Evolutionary conservation across 768 basidiomycete genomes (phyloP), one percentile per base, ranked within the genome.

Genomic region (Leccinum sublutescens): DNA sequence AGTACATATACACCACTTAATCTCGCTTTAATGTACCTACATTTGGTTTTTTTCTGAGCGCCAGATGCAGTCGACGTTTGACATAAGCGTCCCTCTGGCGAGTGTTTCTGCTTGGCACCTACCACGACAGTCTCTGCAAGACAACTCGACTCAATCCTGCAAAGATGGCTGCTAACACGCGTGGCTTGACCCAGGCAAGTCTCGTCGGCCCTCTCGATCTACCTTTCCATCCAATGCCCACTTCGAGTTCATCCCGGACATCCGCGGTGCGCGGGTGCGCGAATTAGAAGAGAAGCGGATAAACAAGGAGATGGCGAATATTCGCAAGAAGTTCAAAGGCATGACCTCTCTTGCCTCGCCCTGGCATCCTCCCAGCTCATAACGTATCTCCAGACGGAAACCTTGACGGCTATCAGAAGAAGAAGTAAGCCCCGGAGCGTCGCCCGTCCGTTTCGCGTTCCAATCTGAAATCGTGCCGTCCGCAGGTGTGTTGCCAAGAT

Each of bases 291-390:
- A 98, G 82, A 98, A 98, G 77, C 81, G 97, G 56, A 97, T 99
- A 66, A 99, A 99, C 78, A 95, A 98, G 76, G 97, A 99, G 78
- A 98, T 99, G 97, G 97, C 97, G 1, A 98, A 99, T 68, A 99
- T 99, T 62, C 82, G 97, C 61, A 96, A 97, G 81, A 94, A 96
- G 75, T 98, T 99, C 81, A 98, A 98, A 82, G 93, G 95, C 91
- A 51, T 34, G 60, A 14, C 40, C 40, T 49, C 38, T 61, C 52
- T 49, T 49, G 25, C 54, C 69, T 17, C 45, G 21, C 36, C 49
- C 29, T 54, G 54, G 54, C 45, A n/a, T 52, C 48, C 50, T 33
- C 51, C 45, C 29, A 17, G 49, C 54, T 61, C 54, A 62, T 48
- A 48, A 23, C n/a, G 43, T 34, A 29, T 61, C 63, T 38, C 38